phyloP scores from a whole-genome alignment of 345 rosid genomes.

The Arabis alpina region DNA sequence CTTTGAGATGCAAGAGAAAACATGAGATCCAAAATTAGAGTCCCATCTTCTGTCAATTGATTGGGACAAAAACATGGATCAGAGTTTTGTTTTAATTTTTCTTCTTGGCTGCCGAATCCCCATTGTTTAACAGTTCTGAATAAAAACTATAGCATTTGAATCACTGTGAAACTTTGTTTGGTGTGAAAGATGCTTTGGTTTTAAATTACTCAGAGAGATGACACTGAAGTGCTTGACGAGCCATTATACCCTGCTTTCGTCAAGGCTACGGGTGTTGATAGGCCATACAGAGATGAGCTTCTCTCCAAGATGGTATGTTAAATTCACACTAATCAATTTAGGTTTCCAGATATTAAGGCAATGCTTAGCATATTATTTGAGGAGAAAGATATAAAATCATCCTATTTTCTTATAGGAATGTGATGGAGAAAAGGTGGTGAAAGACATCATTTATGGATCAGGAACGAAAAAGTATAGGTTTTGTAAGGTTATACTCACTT shows the following conservation, averaged over 20 bases:
- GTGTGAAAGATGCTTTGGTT: conserved; percentile 14
- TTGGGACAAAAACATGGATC: too few species aligned
- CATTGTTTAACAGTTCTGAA: neutral
- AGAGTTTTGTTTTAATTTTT: too few species aligned
- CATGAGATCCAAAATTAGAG: neutral
- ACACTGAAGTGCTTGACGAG: conserved; percentile 75
- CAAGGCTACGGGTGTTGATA: conserved; percentile 52
- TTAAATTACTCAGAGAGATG: conserved; percentile 61
- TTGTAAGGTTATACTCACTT: conserved; percentile 64
- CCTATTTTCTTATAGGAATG: conserved; percentile 49
- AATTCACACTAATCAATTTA: neutral
- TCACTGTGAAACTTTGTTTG: neutral
- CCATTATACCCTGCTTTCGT: conserved; percentile 74
- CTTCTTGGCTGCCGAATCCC: too few species aligned
- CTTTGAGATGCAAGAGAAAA: too few species aligned
- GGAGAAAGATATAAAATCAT: neutral
- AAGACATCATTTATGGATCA: conserved; percentile 68
- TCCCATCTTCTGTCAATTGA: conserved; percentile 13
- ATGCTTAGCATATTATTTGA: neutral
- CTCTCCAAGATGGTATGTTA: conserved; percentile 60
- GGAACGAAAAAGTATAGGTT: conserved; percentile 71
- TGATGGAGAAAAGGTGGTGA: conserved; percentile 71
- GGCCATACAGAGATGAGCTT: conserved; percentile 72
- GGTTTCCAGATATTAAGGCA: too few species aligned
- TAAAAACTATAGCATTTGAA: neutral